A percentile compares a stretch with the other conserved stretches of the same genome.
These are phyloP conservation scores for Pythium myriotylum DNA, from an alignment of 352 stramenopile species.

Conservation along the genomic window DNA sequence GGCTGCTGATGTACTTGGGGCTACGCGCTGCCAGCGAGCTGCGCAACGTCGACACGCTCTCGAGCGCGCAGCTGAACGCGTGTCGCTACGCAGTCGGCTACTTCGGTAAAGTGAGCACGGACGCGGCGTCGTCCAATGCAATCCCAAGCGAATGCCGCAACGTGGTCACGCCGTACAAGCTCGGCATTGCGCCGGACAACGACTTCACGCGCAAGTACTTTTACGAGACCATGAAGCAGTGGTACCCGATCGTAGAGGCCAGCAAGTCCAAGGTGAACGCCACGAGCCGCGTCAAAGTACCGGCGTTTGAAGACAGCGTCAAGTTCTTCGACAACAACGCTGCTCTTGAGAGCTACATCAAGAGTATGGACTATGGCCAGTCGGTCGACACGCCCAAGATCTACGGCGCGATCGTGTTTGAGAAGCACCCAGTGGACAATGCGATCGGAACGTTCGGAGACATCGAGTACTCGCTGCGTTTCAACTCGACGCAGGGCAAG, in stretches of 20 bases:
- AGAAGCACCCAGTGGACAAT: conserved; percentile 28
- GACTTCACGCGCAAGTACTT: conserved; percentile 67
- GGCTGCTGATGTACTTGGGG: conserved; percentile 47
- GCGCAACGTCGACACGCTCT: too few relatives aligned
- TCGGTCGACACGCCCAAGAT: conserved; percentile 27
- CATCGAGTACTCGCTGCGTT: conserved; percentile 44
- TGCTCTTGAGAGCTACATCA: conserved; percentile 38
- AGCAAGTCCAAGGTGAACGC: conserved; percentile 21
- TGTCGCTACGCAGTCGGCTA: conserved; percentile 42
- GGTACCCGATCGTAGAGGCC: conserved; percentile 45
- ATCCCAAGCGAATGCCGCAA: conserved; percentile 36
- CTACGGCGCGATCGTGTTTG: conserved; percentile 53
- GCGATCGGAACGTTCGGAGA: conserved; percentile 19
- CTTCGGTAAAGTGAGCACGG: conserved; percentile 35
- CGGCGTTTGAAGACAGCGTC: conserved; percentile 42
- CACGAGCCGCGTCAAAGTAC: conserved; percentile 28
- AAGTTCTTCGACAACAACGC: conserved; percentile 37
- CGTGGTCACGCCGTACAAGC: conserved; percentile 59
- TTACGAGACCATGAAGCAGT: conserved; percentile 38
- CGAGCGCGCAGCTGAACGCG: too few relatives aligned
- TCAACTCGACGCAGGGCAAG: conserved; percentile 40
- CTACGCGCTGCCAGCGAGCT: conserved; percentile 18
- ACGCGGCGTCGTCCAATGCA: conserved; percentile 36
- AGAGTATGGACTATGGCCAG: conserved; percentile 36
- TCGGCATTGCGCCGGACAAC: conserved; percentile 52